Conservation (phyloP, 2,329 filamentous ascomycete genomes). For the Trichophyton simii region DNA sequence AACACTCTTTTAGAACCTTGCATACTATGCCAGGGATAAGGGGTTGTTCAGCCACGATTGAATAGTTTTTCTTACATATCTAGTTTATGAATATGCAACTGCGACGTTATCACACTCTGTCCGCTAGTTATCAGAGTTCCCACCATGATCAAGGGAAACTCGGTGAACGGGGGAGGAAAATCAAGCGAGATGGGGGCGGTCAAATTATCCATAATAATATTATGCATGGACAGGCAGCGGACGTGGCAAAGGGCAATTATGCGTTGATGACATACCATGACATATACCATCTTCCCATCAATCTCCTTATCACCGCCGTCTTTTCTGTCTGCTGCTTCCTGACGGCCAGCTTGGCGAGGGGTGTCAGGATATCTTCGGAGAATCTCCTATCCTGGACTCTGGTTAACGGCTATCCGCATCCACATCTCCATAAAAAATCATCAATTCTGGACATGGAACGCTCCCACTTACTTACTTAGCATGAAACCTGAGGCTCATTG, state of each 20-base stretch:
- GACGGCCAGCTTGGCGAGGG: too few relatives aligned
- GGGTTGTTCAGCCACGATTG: neutral
- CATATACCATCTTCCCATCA: neutral
- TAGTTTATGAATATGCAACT: neutral
- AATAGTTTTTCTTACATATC: neutral
- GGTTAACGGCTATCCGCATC: neutral
- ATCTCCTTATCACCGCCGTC: neutral
- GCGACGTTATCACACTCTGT: neutral
- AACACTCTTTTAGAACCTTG: neutral
- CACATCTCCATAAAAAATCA: neutral
- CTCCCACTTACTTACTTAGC: neutral
- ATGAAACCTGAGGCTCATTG: slow-evolving; percentile 2
- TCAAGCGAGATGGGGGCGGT: neutral
- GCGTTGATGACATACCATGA: neutral
- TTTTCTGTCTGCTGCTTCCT: neutral
- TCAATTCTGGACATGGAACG: neutral
- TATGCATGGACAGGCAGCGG: neutral
- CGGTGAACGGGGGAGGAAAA: neutral
- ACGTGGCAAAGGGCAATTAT: neutral
- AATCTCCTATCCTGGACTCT: neutral
- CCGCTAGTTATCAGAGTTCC: neutral
- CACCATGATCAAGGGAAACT: neutral
- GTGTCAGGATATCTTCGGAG: neutral
- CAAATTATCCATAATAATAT: neutral
- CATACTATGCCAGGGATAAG: neutral